Base-by-base conservation (phyloP, 495 filamentous ascomycete species). In the Barbatosphaeria neglecta region DNA sequence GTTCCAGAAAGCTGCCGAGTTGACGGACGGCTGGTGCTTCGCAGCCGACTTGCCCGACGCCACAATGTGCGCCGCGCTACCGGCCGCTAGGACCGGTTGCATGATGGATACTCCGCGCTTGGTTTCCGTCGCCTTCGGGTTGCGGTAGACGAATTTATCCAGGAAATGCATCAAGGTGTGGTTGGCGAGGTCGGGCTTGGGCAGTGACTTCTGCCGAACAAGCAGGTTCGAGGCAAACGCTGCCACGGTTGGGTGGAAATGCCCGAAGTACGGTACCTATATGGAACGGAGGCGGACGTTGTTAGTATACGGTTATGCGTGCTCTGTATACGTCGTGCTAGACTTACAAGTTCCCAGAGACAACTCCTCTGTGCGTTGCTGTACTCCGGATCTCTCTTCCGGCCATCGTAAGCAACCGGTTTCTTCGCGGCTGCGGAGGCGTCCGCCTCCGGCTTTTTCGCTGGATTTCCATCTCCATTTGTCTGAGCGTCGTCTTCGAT, bases 161-260 rank as follows among this genome's bases (percentile, higher is more conserved):
- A 98, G 76, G 76, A 98, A 98, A 61, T 92, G 84, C 46, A 85
- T 87, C 47, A 98, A 77, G 0, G 86, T 95, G 57, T 96, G 88
- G 35, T 83, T 75, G 0, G 82, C 78, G 41, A 95, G 67, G 52
- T 98, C 90, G 0, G 92, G 90, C 64, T 97, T 95, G 49, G 82
- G 77, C 46, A 84, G 81, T 65, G 84, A 81, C 8, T 77, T 70
- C 50, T 78, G 68, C 43, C 77, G 75, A 20, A 73, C 65, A 7
- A 95, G 60, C 22, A 98, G 69, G 44, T 77, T 73, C 5, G 66
- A 65, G 3, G 90, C 86, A 58, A 86, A 93, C 15, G 95, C 73
- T n/a, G 83, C 78, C n/a, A 97, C 90, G 0, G 93, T 93, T 2
- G 92, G 92, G 51, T 98, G 92, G 63, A 85, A 98, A 63, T 97